Evolutionary conservation across 176 grass and related monocot species (phyloP).

Genomic region (Calamus simplicifolius): DNA sequence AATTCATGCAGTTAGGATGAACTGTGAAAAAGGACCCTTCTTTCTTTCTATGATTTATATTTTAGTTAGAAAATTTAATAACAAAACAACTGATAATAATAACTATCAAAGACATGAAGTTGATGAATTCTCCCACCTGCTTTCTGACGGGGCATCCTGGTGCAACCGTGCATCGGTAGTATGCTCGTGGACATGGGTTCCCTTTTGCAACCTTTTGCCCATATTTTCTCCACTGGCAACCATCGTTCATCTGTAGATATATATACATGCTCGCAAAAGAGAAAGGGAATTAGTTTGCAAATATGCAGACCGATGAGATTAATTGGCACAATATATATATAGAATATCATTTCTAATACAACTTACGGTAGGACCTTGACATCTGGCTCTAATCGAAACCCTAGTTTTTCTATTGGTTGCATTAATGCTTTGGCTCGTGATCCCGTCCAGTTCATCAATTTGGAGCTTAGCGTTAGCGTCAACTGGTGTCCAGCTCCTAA

Average conservation of each 20-base stretch:
- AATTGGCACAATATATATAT: too few relatives aligned
- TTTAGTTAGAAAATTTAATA: background rate
- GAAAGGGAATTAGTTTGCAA: too few relatives aligned
- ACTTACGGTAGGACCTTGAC: slow-evolving; percentile 91
- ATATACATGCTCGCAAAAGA: too few relatives aligned
- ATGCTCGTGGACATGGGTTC: slow-evolving; percentile 95
- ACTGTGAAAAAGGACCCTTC: too few relatives aligned
- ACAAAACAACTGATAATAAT: background rate
- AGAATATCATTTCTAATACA: background rate
- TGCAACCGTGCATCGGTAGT: slow-evolving; percentile 92
- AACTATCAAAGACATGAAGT: background rate
- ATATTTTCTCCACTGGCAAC: slow-evolving; percentile 96
- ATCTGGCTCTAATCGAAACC: slow-evolving; percentile 92
- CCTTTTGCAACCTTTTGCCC: slow-evolving; percentile 94
- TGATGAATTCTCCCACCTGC: slow-evolving; percentile 35
- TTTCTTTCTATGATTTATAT: too few relatives aligned
- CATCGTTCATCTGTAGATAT: slow-evolving; percentile 77
- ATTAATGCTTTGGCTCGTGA: slow-evolving; percentile 67
- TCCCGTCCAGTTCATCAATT: slow-evolving; percentile 17
- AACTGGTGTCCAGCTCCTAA: slow-evolving; percentile 31
- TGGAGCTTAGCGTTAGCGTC: slow-evolving; percentile 14
- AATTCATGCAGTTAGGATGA: too few relatives aligned
- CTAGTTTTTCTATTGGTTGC: slow-evolving; percentile 92
- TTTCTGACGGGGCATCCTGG: slow-evolving; percentile 91
- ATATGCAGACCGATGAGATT: too few relatives aligned